A percentile compares a stretch with the other conserved stretches of the same genome.
These are phyloP conservation scores for Blastocystis sp. DNA, from an alignment of 352 stramenopile genomes.

Conservation along the genomic window DNA sequence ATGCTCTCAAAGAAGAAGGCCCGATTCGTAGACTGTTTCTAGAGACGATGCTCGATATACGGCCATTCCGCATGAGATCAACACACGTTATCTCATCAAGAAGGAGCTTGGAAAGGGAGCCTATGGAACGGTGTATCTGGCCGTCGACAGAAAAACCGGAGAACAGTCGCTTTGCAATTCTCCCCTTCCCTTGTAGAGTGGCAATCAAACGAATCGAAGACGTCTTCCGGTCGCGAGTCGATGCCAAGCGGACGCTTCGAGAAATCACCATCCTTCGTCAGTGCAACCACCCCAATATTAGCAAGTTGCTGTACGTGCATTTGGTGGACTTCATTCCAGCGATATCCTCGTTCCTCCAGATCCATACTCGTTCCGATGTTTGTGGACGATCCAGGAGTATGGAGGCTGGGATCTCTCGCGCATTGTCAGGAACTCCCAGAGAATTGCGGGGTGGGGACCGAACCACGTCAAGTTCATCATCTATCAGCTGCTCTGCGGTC, in stretches of 20 bases:
- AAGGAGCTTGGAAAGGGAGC: constrained; percentile 55
- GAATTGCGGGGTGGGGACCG: constrained; percentile 68
- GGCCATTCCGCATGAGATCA: constrained; percentile 8
- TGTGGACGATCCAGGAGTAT: constrained; percentile 55
- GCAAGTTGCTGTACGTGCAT: neutral
- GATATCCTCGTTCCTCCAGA: constrained; percentile 51
- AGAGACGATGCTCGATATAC: neutral
- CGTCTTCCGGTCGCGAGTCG: constrained; percentile 48
- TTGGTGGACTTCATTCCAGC: neutral
- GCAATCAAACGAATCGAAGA: constrained; percentile 57
- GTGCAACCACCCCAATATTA: constrained; percentile 52
- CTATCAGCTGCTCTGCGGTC: constrained; percentile 84
- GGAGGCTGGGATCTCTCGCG: constrained; percentile 50
- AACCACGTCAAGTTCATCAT: constrained; percentile 69
- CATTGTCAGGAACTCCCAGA: constrained; percentile 56
- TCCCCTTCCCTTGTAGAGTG: constrained; percentile 4
- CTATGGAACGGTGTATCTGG: constrained; percentile 54
- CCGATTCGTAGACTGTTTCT: too few relatives aligned
- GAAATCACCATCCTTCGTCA: constrained; percentile 54
- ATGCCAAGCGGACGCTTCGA: constrained; percentile 46
- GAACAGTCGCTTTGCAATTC: neutral
- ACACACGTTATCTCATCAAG: constrained; percentile 54
- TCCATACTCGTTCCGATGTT: constrained; percentile 23
- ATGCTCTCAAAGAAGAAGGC: too few relatives aligned
- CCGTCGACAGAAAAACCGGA: constrained; percentile 39